Evolutionary conservation across 1,284 basidiomycete species (phyloP), one percentile per base, ranked within the genome.

Genomic region (Ustilago trichophora): DNA sequence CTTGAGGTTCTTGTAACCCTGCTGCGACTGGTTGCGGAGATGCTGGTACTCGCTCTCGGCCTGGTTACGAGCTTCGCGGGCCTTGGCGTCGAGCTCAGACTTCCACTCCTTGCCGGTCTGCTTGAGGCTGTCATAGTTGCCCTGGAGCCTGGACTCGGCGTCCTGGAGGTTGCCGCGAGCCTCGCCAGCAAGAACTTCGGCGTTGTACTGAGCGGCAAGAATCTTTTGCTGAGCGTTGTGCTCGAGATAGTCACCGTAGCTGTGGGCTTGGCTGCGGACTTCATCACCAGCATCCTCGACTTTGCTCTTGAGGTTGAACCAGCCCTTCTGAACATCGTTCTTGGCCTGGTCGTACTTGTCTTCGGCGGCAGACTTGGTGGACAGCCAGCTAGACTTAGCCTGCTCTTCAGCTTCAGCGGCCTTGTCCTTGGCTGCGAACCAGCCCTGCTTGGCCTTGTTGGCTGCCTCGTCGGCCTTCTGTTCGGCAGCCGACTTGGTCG

Each of bases 161-260:
- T 25, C 42, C 13, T 44, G 15, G 43, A 60, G 19, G 35, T 47
- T 37, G 29, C 43, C 48, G 15, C 45, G 52, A n/a, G 37, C 53
- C 35, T 68, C 65, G 16, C 49, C 59, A 16, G 51, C 54, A 19
- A 55, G 59, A 29, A 52, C 51, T 35, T 69, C 66, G 40, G 66
- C 66, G 51, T 69, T 63, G 66, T 69, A 69, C 41, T 63, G 66
- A 11, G 66, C 66, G 19, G 65, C 65, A 18, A 62, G 58, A 33
- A 68, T 62, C 65, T 68, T 68, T 11, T 68, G 48, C 45, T 68
- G 65, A 5, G 65, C 65, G 24, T 68, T 68, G 49, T 50, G 57
- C 58, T 62, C 65, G 41, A 68, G 40, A 33, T 62, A 42, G 33
- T 59, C 51, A 26, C 52, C 51, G 48, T 63, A 26, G 36, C 43